phyloP scores from a whole-genome alignment of 495 filamentous ascomycete species.

The Parathielavia appendiculata region DNA sequence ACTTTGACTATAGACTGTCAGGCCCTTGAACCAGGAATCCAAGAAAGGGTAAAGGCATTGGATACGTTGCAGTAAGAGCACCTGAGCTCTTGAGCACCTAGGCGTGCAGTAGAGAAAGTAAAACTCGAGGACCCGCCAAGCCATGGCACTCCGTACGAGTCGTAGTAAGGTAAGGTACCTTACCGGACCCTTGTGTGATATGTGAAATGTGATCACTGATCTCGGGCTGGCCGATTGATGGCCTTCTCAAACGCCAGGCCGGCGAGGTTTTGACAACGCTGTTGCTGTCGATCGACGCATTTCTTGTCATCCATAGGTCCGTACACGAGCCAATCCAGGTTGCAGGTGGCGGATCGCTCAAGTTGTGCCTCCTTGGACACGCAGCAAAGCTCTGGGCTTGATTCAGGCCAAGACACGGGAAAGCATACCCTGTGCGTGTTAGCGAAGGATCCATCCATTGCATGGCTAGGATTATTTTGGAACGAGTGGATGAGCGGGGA shows the following conservation, averaged over 20 bases:
- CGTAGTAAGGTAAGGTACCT: no score
- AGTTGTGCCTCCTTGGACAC: neutral
- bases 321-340: neutral
- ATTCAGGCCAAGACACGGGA: conserved; percentile 13
- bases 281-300: neutral
- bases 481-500: neutral
- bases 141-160: no score
- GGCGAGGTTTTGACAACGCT: neutral
- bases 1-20: no score
- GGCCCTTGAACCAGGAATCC: no score
- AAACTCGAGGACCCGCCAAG: no score
- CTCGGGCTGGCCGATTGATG: neutral
- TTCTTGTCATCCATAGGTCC: neutral
- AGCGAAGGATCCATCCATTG: neutral
- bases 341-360: neutral
- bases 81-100: no score
- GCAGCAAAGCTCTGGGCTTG: neutral
- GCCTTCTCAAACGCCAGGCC: no score
- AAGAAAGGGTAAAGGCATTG: no score
- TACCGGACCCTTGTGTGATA: neutral
- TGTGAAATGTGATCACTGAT: neutral
- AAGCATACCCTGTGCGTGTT: neutral
- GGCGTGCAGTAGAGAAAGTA: no score
- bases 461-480: neutral
- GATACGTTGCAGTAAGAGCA: no score